phyloP scores from a whole-genome alignment of 2,329 filamentous ascomycete species.

The Fusarium sp. region DNA sequence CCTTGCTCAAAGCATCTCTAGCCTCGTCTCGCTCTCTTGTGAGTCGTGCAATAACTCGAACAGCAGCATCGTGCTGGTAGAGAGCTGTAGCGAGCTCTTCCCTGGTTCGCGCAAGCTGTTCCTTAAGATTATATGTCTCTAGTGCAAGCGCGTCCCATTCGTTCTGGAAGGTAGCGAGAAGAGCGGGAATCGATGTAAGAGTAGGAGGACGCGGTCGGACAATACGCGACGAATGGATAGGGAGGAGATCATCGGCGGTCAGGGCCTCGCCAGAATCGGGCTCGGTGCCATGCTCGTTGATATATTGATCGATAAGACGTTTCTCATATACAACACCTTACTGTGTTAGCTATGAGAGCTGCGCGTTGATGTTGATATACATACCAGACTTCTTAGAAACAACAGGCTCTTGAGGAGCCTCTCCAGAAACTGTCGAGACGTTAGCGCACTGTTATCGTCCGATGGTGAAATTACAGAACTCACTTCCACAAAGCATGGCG shows the following conservation, averaged over 20 bases:
- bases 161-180: conserved; percentile 95
- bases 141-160: conserved; percentile 97
- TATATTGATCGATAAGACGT: conserved; percentile 93
- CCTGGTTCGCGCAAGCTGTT: conserved; percentile 88
- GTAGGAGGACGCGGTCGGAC: conserved; percentile 92
- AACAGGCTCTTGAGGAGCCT: conserved; percentile 94
- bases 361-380: conserved; percentile 50
- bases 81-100: conserved; percentile 94
- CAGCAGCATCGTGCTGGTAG: conserved; percentile 98
- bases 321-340: conserved; percentile 92
- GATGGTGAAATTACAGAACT: conserved; percentile 29
- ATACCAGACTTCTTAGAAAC: conserved; percentile 93
- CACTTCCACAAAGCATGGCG: conserved; percentile 64
- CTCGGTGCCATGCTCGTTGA: conserved; percentile 92
- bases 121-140: conserved; percentile 90
- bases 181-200: conserved; percentile 93
- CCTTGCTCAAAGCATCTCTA: conserved; percentile 85
- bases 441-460: conserved; percentile 29
- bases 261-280: conserved; percentile 90
- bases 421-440: conserved; percentile 82
- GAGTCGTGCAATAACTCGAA: conserved; percentile 90
- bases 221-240: conserved; percentile 84
- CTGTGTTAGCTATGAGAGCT: conserved; percentile 28
- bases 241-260: conserved; percentile 84
- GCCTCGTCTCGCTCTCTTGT: conserved; percentile 95